A percentile compares a stretch with the other conserved stretches of the same genome.
These are phyloP conservation scores for Phytophthora cryptogea DNA, from an alignment of 352 stramenopile species.

Conservation along the genomic window DNA sequence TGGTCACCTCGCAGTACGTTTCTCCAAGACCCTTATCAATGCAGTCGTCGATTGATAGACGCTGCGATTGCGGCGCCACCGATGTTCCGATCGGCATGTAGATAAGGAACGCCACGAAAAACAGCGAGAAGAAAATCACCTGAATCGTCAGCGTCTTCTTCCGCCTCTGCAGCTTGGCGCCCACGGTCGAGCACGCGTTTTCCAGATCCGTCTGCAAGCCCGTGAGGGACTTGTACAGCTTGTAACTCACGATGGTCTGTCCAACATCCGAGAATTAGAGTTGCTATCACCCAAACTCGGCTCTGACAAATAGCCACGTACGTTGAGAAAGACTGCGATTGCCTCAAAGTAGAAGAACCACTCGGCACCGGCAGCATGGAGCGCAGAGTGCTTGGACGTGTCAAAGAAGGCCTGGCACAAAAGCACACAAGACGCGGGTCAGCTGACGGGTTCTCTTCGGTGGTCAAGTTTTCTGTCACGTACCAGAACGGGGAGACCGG, in stretches of 20 bases:
- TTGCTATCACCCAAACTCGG: not conserved
- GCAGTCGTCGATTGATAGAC: slow-evolving; percentile 54
- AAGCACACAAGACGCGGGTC: not conserved
- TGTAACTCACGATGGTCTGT: slow-evolving; percentile 55
- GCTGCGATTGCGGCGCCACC: slow-evolving; percentile 26
- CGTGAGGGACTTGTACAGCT: slow-evolving; percentile 45
- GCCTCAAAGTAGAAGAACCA: slow-evolving; percentile 68
- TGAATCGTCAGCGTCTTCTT: slow-evolving; percentile 52
- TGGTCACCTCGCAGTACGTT: slow-evolving; percentile 64
- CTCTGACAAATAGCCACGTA: slow-evolving; percentile 20
- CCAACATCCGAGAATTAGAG: slow-evolving; percentile 1
- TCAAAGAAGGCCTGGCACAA: slow-evolving; percentile 52
- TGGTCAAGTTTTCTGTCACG: slow-evolving; percentile 4
- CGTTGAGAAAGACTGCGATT: slow-evolving; percentile 53
- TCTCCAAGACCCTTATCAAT: slow-evolving; percentile 54
- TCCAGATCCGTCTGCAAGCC: slow-evolving; percentile 39
- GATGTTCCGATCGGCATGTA: slow-evolving; percentile 60
- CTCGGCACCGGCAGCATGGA: slow-evolving; percentile 51
- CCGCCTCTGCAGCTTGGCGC: slow-evolving; percentile 33
- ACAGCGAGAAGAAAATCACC: slow-evolving; percentile 43
- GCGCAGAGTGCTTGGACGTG: slow-evolving; percentile 44
- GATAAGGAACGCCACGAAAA: slow-evolving; percentile 62
- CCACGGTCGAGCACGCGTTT: slow-evolving; percentile 29
- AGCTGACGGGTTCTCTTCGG: slow-evolving; percentile 3
- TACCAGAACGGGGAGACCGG: slow-evolving; percentile 59